Base-by-base conservation (phyloP, 2,329 filamentous ascomycete genomes). In the Aciculosporium take region DNA sequence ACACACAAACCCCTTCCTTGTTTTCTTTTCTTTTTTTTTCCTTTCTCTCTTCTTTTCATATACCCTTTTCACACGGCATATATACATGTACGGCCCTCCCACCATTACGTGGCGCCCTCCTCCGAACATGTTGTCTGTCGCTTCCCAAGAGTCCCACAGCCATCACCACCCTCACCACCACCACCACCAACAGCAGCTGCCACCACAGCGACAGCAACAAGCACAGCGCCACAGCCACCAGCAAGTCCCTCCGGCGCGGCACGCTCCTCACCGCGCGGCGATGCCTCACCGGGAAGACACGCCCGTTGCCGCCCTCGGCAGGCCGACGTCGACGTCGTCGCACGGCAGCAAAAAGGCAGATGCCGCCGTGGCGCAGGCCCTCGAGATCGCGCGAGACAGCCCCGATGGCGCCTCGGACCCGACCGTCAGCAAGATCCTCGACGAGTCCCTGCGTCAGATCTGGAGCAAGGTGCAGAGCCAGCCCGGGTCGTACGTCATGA, bases 381-480 rank as follows among this genome's bases (percentile, higher is more conserved):
- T 93, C 41, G 79, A 88, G 53, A 73, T 83, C 45, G 85, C 83
- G 12, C 75, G 84, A 47, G 83, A 87, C 56, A 80, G 71, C 54
- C 73, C 80, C 45, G 77, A 80, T 46, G 80, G 76, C 43, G 65
- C 67, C 13, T 64, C 76, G 40, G 77, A 88, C 53, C 68, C 75
- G 7, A 66, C 65, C 40, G 71, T 87, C 43, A 69, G 67, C 53
- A 65, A 66, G 46, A 76, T 81, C 43, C 75, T 94, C 30, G 79
- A 87, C 55, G 58, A 58, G 39, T 79, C 74, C 24, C 64, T 86
- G 38, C 55, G 62, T 2, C 66, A 72, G 47, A 74, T 88, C 48
- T 89, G 84, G 83, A 56, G 55, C 33, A 79, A 75, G 51, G 71
- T 93, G 43, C 63, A 78, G 51, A 65, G 67, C 3, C 65, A 79